Evolutionary conservation across 208 protist genomes (phyloP).

Genomic region (Trypanosoma rangeli): DNA sequence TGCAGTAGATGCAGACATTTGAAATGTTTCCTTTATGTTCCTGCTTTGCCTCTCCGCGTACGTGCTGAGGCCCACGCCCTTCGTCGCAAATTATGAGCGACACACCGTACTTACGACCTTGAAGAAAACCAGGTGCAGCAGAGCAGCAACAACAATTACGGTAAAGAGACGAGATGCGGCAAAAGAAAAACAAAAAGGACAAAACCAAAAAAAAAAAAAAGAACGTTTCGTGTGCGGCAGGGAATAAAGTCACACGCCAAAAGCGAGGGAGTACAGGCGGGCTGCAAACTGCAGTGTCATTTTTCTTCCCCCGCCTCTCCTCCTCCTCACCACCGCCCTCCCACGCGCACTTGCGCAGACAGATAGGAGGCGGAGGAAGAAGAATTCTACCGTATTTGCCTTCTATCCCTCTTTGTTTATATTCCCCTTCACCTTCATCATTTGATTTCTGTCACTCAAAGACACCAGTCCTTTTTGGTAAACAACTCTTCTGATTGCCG

Average conservation of each 20-base stretch:
- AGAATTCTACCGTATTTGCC: no score
- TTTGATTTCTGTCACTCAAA: neutral
- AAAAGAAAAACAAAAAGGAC: slow-evolving; percentile 4
- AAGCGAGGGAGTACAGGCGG: neutral
- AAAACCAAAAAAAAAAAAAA: slow-evolving; percentile 2
- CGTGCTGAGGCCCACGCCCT: neutral
- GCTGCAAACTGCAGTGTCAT: neutral
- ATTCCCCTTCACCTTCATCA: neutral
- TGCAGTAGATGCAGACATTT: neutral
- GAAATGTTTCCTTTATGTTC: neutral
- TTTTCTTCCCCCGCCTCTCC: neutral
- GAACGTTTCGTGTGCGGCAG: neutral
- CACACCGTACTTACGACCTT: neutral
- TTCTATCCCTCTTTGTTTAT: neutral
- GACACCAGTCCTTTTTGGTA: neutral
- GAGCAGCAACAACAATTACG: slow-evolving; percentile 2
- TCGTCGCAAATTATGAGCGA: neutral
- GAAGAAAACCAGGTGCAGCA: slow-evolving; percentile 7
- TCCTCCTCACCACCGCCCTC: no score
- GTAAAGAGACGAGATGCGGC: neutral
- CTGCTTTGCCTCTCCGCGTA: neutral
- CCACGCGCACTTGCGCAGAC: no score
- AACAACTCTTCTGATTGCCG: neutral
- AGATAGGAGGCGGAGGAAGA: neutral
- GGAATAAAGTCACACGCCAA: neutral